These are phyloP conservation scores for Karstenula rhodostoma DNA, from an alignment of 2,329 filamentous ascomycete species.

Conservation along the genomic window DNA sequence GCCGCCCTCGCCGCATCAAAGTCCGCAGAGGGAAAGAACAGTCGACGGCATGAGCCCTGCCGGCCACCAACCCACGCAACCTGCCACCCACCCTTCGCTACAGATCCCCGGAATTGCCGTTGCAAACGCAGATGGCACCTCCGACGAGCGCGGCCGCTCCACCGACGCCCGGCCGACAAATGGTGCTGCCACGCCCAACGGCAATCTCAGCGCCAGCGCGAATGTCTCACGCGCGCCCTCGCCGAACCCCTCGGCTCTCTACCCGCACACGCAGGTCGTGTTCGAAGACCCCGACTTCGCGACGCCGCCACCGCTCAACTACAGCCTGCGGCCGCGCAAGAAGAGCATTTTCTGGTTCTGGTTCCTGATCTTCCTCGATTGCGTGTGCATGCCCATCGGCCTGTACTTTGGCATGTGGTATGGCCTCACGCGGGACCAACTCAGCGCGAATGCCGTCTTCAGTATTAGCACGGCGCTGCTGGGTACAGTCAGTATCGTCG, in stretches of 20 bases:
- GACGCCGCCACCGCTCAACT: constrained; percentile 63
- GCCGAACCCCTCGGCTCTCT: constrained; percentile 42
- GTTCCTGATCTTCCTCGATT: constrained; percentile 66
- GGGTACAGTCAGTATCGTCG: constrained; percentile 62
- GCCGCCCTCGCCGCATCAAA: constrained; percentile 24
- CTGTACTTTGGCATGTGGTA: constrained; percentile 71
- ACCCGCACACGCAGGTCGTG: constrained; percentile 51
- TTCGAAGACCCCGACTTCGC: constrained; percentile 52
- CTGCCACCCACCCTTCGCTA: constrained; percentile 22
- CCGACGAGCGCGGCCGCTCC: constrained; percentile 13
- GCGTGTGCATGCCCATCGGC: constrained; percentile 64
- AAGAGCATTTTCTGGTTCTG: constrained; percentile 67
- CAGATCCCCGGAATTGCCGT: constrained; percentile 32
- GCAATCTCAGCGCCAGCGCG: constrained; percentile 8
- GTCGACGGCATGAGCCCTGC: neutral
- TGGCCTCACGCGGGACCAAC: constrained; percentile 53
- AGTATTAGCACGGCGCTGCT: constrained; percentile 63
- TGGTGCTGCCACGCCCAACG: constrained; percentile 1
- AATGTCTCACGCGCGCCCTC: constrained; percentile 30
- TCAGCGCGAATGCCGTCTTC: constrained; percentile 62
- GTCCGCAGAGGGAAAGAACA: neutral
- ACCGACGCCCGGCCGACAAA: neutral
- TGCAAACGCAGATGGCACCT: constrained; percentile 25
- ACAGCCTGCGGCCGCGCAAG: constrained; percentile 63
- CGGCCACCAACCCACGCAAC: constrained; percentile 11